phyloP scores from a whole-genome alignment of 345 rosid genomes.

The Pistacia atlantica region DNA sequence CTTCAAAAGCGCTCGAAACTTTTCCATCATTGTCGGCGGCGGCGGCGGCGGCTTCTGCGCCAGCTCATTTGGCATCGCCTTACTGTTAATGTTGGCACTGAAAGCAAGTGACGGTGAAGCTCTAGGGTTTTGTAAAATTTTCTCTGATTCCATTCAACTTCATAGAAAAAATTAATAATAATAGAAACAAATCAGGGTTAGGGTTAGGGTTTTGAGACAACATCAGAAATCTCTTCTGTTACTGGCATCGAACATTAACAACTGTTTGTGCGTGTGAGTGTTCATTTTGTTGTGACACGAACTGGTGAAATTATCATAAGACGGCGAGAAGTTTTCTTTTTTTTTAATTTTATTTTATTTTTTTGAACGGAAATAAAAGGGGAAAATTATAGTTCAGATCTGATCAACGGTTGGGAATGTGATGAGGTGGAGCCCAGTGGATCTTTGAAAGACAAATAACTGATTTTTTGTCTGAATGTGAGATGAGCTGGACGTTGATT shows the following conservation, averaged over 20 bases:
- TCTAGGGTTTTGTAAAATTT: conserved; percentile 42
- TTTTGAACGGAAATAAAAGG: no score
- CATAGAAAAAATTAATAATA: neutral
- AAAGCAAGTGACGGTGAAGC: conserved; percentile 20
- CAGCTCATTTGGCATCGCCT: conserved; percentile 56
- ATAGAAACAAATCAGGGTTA: conserved; percentile 9
- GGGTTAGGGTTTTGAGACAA: conserved; percentile 22
- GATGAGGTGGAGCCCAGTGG: neutral
- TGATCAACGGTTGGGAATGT: conserved; percentile 3
- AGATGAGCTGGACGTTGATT: conserved; percentile 3
- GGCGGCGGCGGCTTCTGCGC: conserved; percentile 62
- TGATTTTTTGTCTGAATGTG: neutral
- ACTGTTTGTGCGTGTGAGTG: neutral
- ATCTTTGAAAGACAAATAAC: neutral
- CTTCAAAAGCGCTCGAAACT: conserved; percentile 66
- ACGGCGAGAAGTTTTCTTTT: neutral
- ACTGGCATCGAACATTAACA: conserved; percentile 3
- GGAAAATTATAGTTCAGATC: neutral
- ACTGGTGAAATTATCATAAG: conserved; percentile 4
- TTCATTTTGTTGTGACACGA: neutral
- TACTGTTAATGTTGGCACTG: conserved; percentile 23
- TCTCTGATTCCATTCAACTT: conserved; percentile 35
- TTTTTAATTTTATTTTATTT: no score
- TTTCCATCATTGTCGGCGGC: conserved; percentile 57
- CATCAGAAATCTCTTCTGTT: neutral